Evolutionary conservation across 192 early-diverging fungal species (phyloP).

Genomic region (Umbelopsis sp.): DNA sequence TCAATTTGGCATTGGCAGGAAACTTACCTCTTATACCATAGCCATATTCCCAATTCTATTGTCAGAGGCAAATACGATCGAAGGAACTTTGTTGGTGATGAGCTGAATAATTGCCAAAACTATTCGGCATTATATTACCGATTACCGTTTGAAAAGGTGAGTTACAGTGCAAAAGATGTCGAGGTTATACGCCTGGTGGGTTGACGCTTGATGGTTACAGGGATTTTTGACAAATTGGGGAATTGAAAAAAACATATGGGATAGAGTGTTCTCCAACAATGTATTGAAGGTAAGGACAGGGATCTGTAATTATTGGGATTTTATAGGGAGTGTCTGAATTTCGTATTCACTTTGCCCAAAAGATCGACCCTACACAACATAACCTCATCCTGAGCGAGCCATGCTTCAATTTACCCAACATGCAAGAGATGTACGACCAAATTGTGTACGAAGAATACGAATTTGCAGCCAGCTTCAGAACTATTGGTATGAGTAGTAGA

Average conservation of each 20-base stretch:
- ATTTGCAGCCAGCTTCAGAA: conserved; percentile 56
- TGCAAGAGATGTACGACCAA: conserved; percentile 76
- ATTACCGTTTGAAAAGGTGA: conserved; percentile 78
- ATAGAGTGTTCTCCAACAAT: conserved; percentile 67
- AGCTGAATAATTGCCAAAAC: conserved; percentile 61
- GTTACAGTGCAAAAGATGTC: neutral
- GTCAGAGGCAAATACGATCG: conserved; percentile 57
- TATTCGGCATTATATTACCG: conserved; percentile 74
- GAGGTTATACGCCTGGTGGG: neutral
- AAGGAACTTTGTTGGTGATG: conserved; percentile 67
- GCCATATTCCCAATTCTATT: conserved; percentile 60
- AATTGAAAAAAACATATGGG: conserved; percentile 77
- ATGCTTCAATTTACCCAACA: conserved; percentile 73
- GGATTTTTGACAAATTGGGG: conserved; percentile 82
- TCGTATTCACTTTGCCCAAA: conserved; percentile 13
- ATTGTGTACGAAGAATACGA: conserved; percentile 85
- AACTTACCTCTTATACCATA: conserved; percentile 13
- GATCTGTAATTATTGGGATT: neutral
- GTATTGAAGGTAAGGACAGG: conserved; percentile 59
- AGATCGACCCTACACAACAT: conserved; percentile 59
- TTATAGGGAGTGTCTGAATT: conserved; percentile 9
- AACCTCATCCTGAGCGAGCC: conserved; percentile 76
- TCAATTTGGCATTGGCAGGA: neutral
- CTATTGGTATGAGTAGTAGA: conserved; percentile 25
- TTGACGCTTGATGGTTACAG: conserved; percentile 22